Evolutionary conservation across 805 yeast genomes (phyloP), one percentile per base, ranked within the genome.

Genomic region (Sungouiella thailandica): DNA sequence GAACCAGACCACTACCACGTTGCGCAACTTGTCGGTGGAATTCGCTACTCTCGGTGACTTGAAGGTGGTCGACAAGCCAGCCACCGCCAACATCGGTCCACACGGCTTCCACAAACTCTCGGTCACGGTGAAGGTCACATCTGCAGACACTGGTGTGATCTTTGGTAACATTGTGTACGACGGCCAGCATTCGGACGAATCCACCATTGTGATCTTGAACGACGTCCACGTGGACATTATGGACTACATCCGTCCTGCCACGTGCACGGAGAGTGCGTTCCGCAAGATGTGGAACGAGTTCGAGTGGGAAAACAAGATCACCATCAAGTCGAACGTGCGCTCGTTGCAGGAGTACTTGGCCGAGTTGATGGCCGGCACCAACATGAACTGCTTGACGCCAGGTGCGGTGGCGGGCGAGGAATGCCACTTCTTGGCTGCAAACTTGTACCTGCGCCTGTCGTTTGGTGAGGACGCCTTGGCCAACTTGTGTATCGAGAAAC

Each of bases 201-300:
- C 80, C 35, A 84, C 88, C 36, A 83, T 88, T 58, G 96, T 93
- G 38, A 89, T 93, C 39, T 72, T 93, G 54, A 87, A 86, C 52
- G 97, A 93, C 57, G 88, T 93, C 31, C 96, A 89, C 57, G 89
- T 93, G 39, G 96, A 93, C 58, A 85, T 93, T 34, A 86, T 93
- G 88, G 97, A 93, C 61, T 93, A 93, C 65, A 88, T 93, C 60
- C 87, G 86, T 58, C 97, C 98, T 14, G 93, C 95, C n/a, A 73
- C 76, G 16, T 85, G 95, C 58, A 68, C 88, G 11, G 97, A 90
- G 62, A 77, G 80, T 28, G 83, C 77, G 47, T 93, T 93, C 83
- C 83, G 98, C 55, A 76, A 80, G 52, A 90, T 89, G 97, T 93
- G 99, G 99, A 87, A 88, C 58, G 97, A 89, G 58, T 93, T 94